Conservation (phyloP, 768 basidiomycete species). For the Mycena floridula region DNA sequence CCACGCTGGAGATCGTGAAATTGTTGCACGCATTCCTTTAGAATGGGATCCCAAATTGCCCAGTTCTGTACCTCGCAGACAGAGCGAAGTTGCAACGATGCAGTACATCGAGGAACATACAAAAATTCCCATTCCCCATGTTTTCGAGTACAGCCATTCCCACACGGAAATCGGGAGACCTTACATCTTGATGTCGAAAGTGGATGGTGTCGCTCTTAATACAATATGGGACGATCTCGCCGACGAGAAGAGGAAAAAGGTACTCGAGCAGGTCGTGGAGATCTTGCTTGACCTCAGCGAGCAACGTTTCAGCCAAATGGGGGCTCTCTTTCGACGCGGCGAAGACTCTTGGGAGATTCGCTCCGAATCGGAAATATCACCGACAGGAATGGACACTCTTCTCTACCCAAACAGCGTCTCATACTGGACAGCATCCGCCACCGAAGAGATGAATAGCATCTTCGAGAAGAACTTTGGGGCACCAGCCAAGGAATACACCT, state of each 20-base stretch:
- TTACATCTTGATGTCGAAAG: conserved; percentile 7
- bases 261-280: conserved; percentile 5
- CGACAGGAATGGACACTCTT: background rate
- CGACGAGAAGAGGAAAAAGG: conserved; percentile 4
- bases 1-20: background rate
- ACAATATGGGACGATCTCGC: conserved; percentile 6
- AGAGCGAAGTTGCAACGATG: conserved; percentile 7
- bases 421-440: conserved; percentile 5
- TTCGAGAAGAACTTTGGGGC: conserved; percentile 5
- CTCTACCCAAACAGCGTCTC: conserved; percentile 3
- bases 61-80: conserved; percentile 1
- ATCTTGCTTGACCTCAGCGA: conserved; percentile 5
- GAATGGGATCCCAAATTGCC: background rate
- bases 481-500: conserved; percentile 1
- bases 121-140: conserved; percentile 6
- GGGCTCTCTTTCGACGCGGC: conserved; percentile 1
- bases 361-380: background rate
- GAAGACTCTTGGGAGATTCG: background rate
- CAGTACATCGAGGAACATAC: conserved; percentile 4
- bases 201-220: conserved; percentile 3
- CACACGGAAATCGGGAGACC: conserved; percentile 1
- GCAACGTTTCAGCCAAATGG: conserved; percentile 6
- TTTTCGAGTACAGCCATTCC: conserved; percentile 3
- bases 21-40: conserved; percentile 7
- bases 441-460: conserved; percentile 3